Evolutionary conservation across 139 green algal species (phyloP), one percentile per base, ranked within the genome.

Genomic region (Ettlia oleoabundans): DNA sequence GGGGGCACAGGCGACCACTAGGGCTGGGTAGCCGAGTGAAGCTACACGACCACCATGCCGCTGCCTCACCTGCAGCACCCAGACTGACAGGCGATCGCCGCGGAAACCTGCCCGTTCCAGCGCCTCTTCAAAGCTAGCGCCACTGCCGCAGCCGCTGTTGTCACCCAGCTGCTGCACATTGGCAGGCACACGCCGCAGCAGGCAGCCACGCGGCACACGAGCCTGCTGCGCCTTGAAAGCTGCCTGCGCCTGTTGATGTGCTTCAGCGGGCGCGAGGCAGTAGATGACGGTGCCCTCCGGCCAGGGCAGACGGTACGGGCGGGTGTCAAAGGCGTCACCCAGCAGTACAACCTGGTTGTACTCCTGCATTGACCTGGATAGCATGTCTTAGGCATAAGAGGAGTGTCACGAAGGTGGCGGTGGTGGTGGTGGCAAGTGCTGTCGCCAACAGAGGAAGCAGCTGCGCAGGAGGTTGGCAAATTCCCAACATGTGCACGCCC

Each of bases 331-430:
- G 10, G 82, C 93, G 76, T 92, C 88, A 4, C 92, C 93, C 41
- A 97, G 19, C 38, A 97, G 79, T 32, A 97, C 91, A 5, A 96
- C 90, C 88, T 96, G 89, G 40, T 72, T 69, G 42, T 83, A 89
- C 81, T 80, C 79, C 68, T 82, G 38, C 51, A n/a, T n/a, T n/a
- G n/a, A n/a, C n/a, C n/a, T n/a, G n/a, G n/a, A n/a, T n/a, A n/a
- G n/a, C n/a, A n/a, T n/a, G n/a, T n/a, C n/a, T n/a, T n/a, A 78
- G 9, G 8, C 63, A 41, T n/a, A 41, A 69, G n/a, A 58, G n/a
- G 32, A 33, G 38, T 38, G 41, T 4, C 8, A 65, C 3, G 28
- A 38, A 64, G 38, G 51, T 32, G 52, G 85, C 13, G 28, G 26
- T 9, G 4, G 41, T 3, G 2, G 15, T 13, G 33, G 19, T 2